Base-by-base conservation (phyloP, 2,329 filamentous ascomycete species). In the Dactylellina leptospora region DNA sequence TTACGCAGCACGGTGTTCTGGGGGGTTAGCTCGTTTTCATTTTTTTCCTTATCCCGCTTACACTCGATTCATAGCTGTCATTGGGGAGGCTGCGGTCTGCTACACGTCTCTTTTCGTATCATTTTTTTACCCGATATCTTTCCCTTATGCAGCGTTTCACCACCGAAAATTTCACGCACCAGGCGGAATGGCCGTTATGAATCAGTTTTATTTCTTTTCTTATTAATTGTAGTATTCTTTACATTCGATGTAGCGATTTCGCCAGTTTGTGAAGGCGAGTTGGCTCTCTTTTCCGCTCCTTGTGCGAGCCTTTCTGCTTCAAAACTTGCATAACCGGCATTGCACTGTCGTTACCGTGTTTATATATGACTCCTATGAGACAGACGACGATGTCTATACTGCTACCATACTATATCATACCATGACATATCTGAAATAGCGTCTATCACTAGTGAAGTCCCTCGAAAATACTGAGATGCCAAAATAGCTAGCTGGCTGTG, bases 1-100 rank as follows among this genome's bases (percentile, higher is more conserved):
- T 70, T 59, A 55, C 40, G 22, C 33, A 63, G 66, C 53, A 58
- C 54, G 66, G 66, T 71, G 66, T 71, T 71, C 53, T 63, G 66
- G 66, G 56, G 27, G 42, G 47, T 44, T 30, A 33, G 42, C 53
- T 53, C 22, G 33, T 13, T 45, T 42, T 44, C 33, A 18, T 53
- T 54, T 61, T 38, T 13, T 36, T 40, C 45, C 8, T 23, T 11
- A 38, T 27, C 42, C 30, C 13, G 13, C 13, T 20, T 18, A 20
- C 40, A 45, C 20, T 45, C 23, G 44, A 70, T 27, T 56, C 38
- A 59, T 71, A 53, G 51, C 47, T 51, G 23, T 53, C 45, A 53
- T 54, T 23, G 16, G 4, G n/a, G 40, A 22, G 40, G 18, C n/a
- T n/a, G 58, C 44, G 44, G 66, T 50, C 36, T 40, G 27, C 33